Evolutionary conservation across 768 basidiomycete species (phyloP), one percentile per base, ranked within the genome.

Genomic region (Pleurotus djamor): DNA sequence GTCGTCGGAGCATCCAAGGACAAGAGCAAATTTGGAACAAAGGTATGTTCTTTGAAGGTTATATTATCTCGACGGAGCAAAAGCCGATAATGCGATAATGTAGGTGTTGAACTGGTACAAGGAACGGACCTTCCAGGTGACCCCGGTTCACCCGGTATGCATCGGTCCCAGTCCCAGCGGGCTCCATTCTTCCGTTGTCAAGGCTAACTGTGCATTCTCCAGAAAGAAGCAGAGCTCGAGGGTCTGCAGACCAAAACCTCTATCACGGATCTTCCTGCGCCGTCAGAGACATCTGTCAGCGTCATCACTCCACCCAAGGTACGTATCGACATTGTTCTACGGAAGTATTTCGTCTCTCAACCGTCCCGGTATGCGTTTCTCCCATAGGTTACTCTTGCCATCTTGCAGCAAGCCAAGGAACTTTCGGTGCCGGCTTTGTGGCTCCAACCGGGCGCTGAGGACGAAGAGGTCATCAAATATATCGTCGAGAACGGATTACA

Each of bases 391-490:
- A 94, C 92, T 8, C 80, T 92, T 48, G 76, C 74, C 21, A 63
- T 92, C 57, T 72, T 94, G 65, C 75, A 87, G 68, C 79, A 85
- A 59, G 89, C 87, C 6, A 86, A 87, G 69, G 78, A 79, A n/a
- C 81, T 85, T n/a, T 71, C 72, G n/a, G 71, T 92, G n/a, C 88
- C 87, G 4, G 80, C 86, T 3, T 78, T 94, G 47, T 96, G 94
- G 94, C 81, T 96, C 35, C 94, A 96, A 69, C 94, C 94, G 5
- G 93, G 93, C 17, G 91, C 93, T 5, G 86, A 89, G 63, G 87
- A 92, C 65, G 79, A 76, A 13, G 72, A 73, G 2, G 91, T 94
- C 48, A 71, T 77, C 13, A 66, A 76, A 13, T 95, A 82, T 65
- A 85, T 95, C 68, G 79, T 83, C 43, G 81, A 85, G 59, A 85